Conservation (phyloP, 805 yeast genomes). For the Lachancea sp. region DNA sequence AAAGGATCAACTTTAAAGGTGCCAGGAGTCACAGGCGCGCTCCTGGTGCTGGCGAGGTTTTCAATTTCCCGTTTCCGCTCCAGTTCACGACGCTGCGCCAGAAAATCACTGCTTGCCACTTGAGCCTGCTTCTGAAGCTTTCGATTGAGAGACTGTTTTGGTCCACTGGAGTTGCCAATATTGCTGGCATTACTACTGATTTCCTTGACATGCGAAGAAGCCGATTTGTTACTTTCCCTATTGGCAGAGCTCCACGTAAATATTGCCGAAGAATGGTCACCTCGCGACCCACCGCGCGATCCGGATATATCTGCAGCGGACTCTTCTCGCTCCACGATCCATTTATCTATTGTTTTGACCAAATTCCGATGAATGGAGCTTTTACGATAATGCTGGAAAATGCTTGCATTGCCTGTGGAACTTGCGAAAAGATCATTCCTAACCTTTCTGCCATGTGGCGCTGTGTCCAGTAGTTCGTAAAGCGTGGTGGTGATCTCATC, state of each 20-base stretch:
- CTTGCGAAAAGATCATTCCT: constrained; percentile 16
- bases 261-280: constrained; percentile 22
- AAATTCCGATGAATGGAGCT: constrained; percentile 9
- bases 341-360: constrained; percentile 12
- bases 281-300: constrained; percentile 11
- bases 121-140: constrained; percentile 13
- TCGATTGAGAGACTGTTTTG: constrained; percentile 13
- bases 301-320: neutral
- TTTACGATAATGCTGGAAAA: constrained; percentile 2
- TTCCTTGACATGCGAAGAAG: neutral
- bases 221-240: constrained; percentile 8
- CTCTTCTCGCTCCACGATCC: constrained; percentile 22
- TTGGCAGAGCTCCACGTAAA: constrained; percentile 27
- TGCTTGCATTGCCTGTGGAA: neutral
- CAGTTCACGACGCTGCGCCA: constrained; percentile 5
- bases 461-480: constrained; percentile 22
- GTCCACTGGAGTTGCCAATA: too few relatives aligned
- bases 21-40: constrained; percentile 4
- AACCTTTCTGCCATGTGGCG: constrained; percentile 21
- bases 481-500: neutral
- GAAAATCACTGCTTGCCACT: constrained; percentile 3
- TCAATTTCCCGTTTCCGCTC: constrained; percentile 6
- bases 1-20: constrained; percentile 29
- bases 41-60: neutral
- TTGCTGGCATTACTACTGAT: too few relatives aligned